Conservation (phyloP, 495 filamentous ascomycete species). For the Chaetomium cochliodes region DNA sequence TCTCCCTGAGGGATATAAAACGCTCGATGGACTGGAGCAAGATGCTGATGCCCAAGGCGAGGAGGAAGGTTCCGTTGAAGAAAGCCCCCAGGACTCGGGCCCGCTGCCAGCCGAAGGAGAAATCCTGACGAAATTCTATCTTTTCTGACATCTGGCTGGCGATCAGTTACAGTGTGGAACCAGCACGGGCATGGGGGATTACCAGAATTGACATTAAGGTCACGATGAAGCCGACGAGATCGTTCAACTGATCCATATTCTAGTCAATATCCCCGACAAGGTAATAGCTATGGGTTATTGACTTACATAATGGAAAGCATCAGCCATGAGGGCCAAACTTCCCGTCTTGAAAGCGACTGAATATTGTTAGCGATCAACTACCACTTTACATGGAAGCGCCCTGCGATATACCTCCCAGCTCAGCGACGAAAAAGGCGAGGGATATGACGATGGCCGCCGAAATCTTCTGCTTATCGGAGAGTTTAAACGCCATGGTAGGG, state of each 20-base stretch:
- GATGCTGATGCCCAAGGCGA: slow-evolving; percentile 87
- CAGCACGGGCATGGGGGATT: slow-evolving; percentile 11
- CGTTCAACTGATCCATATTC: slow-evolving; percentile 64
- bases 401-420: slow-evolving; percentile 59
- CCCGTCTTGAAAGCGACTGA: slow-evolving; percentile 76
- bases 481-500: slow-evolving; percentile 12
- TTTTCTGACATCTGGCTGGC: slow-evolving; percentile 43
- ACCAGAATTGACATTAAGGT: slow-evolving; percentile 83
- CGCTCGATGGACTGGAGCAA: slow-evolving; percentile 89
- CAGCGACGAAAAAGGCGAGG: slow-evolving; percentile 75
- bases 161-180: neutral
- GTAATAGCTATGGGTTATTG: neutral
- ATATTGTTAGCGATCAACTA: neutral
- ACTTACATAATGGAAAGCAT: slow-evolving; percentile 92
- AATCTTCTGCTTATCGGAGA: slow-evolving; percentile 14
- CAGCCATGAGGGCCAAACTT: slow-evolving; percentile 87
- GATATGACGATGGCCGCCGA: slow-evolving; percentile 75
- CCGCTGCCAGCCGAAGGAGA: slow-evolving; percentile 76
- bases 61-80: slow-evolving; percentile 91
- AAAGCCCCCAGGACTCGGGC: slow-evolving; percentile 90
- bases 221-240: slow-evolving; percentile 81
- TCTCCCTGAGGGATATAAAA: slow-evolving; percentile 56
- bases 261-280: slow-evolving; percentile 15
- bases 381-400: neutral
- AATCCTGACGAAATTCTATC: slow-evolving; percentile 40